These are phyloP conservation scores for Fusarium pininemorale DNA, from an alignment of 2,329 filamentous ascomycete species.

Conservation along the genomic window DNA sequence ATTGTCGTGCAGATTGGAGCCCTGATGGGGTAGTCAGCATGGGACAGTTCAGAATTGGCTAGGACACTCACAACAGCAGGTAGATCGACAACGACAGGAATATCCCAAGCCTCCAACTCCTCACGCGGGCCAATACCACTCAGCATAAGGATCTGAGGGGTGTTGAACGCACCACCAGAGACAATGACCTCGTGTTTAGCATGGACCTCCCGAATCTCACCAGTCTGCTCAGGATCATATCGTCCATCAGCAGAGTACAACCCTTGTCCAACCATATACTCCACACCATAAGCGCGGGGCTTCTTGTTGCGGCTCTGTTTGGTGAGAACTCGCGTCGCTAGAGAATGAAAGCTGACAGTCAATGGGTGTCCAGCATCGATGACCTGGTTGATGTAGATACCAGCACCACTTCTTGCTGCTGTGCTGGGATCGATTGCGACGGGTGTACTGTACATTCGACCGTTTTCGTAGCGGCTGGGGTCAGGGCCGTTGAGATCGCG, in stretches of 20 bases:
- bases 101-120: background rate
- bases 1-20: background rate
- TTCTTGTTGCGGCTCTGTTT: background rate
- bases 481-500: background rate
- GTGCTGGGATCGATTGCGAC: background rate
- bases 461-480: background rate
- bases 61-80: background rate
- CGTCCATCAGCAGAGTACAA: slow-evolving; percentile 4
- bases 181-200: slow-evolving; percentile 2
- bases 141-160: background rate
- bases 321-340: background rate
- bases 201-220: background rate
- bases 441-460: background rate
- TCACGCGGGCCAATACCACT: background rate
- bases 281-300: background rate
- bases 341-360: slow-evolving; percentile 1
- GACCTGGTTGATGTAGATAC: slow-evolving; percentile 1
- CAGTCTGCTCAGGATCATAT: background rate
- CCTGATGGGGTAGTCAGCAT: fast-evolving
- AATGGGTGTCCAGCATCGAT: background rate
- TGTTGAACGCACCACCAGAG: background rate
- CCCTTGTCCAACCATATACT: background rate
- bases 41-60: fast-evolving
- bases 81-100: background rate
- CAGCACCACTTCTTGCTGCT: background rate